phyloP scores from a whole-genome alignment of 805 yeast species.

The Saccharomycopsis vini region DNA sequence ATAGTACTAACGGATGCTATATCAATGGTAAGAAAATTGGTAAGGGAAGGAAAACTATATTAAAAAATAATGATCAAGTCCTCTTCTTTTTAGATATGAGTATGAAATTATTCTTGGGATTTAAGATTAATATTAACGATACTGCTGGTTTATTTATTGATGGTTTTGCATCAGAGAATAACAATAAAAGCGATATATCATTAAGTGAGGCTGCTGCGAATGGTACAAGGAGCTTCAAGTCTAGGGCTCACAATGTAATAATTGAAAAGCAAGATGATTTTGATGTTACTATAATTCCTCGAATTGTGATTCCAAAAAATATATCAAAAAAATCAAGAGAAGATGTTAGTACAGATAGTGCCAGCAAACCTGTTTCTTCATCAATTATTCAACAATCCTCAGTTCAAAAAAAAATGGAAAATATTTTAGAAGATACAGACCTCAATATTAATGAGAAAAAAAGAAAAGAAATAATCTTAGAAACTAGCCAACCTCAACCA shows the following conservation, averaged over 20 bases:
- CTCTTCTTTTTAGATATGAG: slow-evolving; percentile 56
- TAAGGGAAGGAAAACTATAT: slow-evolving; percentile 49
- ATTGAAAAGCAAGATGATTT: slow-evolving; percentile 16
- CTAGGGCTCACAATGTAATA: slow-evolving; percentile 2
- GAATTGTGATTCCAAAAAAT: slow-evolving; percentile 1
- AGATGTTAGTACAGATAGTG: background rate
- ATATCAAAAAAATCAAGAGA: background rate
- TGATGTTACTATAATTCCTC: slow-evolving; percentile 11
- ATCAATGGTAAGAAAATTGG: slow-evolving; percentile 54
- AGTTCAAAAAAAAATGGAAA: background rate
- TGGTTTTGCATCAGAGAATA: slow-evolving; percentile 12
- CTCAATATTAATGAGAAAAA: slow-evolving; percentile 2
- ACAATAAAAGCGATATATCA: too few species aligned
- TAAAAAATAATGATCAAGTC: slow-evolving; percentile 58
- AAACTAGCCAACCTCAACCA: slow-evolving; percentile 9
- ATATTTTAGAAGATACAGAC: background rate
- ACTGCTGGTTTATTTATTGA: slow-evolving; percentile 58
- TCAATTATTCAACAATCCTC: too few species aligned
- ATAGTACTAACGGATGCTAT: slow-evolving; percentile 71
- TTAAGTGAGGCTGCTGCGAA: background rate
- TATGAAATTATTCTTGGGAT: slow-evolving; percentile 44
- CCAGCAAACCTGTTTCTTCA: too few species aligned
- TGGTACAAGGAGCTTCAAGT: background rate
- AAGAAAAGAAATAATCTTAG: background rate
- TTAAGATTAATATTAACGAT: slow-evolving; percentile 44